phyloP scores from a whole-genome alignment of 2,329 filamentous ascomycete species.

The Pseudogymnoascus sp. region DNA sequence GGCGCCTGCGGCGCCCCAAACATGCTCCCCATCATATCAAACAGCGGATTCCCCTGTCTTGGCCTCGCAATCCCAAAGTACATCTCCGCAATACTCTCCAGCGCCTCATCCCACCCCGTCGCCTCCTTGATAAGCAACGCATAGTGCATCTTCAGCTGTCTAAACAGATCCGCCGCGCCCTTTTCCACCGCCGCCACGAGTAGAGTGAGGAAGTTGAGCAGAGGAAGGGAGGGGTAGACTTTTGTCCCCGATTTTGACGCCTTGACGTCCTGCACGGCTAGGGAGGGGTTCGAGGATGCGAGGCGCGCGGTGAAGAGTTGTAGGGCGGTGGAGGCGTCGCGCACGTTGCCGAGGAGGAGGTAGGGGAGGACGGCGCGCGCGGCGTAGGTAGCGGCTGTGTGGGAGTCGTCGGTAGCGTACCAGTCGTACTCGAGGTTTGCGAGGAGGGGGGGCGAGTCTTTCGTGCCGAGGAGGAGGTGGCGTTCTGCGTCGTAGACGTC shows the following conservation, averaged over 20 bases:
- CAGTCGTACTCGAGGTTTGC: constrained; percentile 83
- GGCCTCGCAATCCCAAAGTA: constrained; percentile 92
- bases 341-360: constrained; percentile 81
- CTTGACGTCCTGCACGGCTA: constrained; percentile 73
- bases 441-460: constrained; percentile 75
- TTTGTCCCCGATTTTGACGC: constrained; percentile 53
- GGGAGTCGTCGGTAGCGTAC: constrained; percentile 84
- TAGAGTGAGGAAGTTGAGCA: constrained; percentile 88
- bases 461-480: constrained; percentile 81
- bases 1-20: constrained; percentile 65
- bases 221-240: constrained; percentile 83
- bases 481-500: constrained; percentile 89
- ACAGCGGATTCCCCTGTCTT: constrained; percentile 80
- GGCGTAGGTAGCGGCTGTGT: constrained; percentile 79
- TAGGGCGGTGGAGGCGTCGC: constrained; percentile 77
- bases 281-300: constrained; percentile 43
- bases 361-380: constrained; percentile 86
- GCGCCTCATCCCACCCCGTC: constrained; percentile 69
- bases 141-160: constrained; percentile 77
- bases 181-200: constrained; percentile 78
- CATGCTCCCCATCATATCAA: constrained; percentile 97
- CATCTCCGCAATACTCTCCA: constrained; percentile 88
- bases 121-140: constrained; percentile 68
- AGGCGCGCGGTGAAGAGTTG: constrained; percentile 67
- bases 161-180: constrained; percentile 69